A percentile compares a stretch with the other conserved stretches of the same genome.
phyloP scores from a whole-genome alignment of 345 rosid genomes.

The Geranium brycei region DNA sequence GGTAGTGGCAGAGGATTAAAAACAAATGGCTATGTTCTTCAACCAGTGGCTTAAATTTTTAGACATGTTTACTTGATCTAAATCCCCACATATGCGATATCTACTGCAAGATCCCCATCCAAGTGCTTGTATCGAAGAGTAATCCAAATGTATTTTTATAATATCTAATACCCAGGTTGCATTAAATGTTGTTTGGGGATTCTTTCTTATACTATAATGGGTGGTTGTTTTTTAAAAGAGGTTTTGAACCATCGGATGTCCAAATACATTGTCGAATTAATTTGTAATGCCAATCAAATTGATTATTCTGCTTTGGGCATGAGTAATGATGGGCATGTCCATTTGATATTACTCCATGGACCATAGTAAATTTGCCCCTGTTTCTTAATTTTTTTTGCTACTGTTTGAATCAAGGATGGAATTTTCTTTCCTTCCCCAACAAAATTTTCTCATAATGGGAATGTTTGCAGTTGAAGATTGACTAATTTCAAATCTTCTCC shows the following conservation, averaged over 20 bases:
- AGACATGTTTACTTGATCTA: neutral
- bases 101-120: no score
- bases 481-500: slow-evolving; percentile 6
- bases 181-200: no score
- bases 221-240: neutral
- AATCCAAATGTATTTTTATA: no score
- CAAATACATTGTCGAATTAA: neutral
- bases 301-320: no score
- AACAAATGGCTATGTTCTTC: no score
- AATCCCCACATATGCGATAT: no score
- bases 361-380: neutral
- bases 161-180: no score
- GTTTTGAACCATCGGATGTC: neutral
- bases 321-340: no score
- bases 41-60: neutral
- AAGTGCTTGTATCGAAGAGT: no score
- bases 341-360: neutral
- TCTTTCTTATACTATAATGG: no score
- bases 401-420: neutral
- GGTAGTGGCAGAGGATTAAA: neutral
- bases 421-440: neutral
- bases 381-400: neutral
- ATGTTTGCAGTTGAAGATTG: neutral
- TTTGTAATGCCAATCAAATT: neutral
- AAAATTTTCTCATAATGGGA: neutral